These are phyloP conservation scores for Jimgerdemannia flammicorona DNA, from an alignment of 192 early-diverging fungal species.

Conservation along the genomic window DNA sequence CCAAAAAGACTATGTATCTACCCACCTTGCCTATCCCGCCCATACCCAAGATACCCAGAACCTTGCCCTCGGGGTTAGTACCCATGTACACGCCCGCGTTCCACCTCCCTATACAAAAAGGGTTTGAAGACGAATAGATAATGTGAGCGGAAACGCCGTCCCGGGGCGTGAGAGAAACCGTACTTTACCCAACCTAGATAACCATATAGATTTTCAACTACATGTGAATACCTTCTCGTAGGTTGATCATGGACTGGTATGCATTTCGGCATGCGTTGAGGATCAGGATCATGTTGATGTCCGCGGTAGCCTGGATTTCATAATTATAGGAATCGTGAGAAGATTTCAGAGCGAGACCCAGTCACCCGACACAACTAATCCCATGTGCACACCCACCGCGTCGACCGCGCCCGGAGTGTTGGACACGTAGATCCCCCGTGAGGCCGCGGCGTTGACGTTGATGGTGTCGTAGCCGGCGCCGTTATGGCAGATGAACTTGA, in stretches of 20 bases:
- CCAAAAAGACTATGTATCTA: background rate
- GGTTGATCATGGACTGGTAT: slow-evolving; percentile 20
- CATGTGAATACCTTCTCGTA: slow-evolving; percentile 31
- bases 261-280: slow-evolving; percentile 44
- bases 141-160: no score
- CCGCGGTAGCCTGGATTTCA: slow-evolving; percentile 31
- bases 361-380: background rate
- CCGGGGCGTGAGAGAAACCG: background rate
- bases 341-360: background rate
- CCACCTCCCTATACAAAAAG: slow-evolving; percentile 28
- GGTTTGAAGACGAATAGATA: background rate
- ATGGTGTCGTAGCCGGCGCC: slow-evolving; percentile 37
- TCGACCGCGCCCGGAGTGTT: slow-evolving; percentile 40
- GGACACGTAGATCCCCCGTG: slow-evolving; percentile 34
- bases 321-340: no score
- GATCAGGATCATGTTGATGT: slow-evolving; percentile 42
- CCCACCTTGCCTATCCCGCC: slow-evolving; percentile 46
- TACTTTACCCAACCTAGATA: background rate
- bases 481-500: slow-evolving; percentile 23
- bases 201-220: background rate
- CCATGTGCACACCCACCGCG: slow-evolving; percentile 11
- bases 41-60: slow-evolving; percentile 45
- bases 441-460: slow-evolving; percentile 29
- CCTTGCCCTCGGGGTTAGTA: slow-evolving; percentile 32
- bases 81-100: slow-evolving; percentile 26